Base-by-base conservation (phyloP, 495 filamentous ascomycete genomes). In the Glarea lozoyensis region DNA sequence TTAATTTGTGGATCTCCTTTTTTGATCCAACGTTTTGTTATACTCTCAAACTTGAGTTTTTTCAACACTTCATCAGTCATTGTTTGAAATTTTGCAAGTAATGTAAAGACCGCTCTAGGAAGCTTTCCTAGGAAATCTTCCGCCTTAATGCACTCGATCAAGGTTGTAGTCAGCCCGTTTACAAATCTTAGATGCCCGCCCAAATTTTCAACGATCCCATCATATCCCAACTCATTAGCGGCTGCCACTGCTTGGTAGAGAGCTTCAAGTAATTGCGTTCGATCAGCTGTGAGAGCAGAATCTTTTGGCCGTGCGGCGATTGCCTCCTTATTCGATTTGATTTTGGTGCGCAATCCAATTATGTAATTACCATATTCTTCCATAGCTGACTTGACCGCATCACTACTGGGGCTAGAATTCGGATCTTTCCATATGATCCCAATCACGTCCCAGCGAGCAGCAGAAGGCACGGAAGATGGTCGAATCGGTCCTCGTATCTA, bases 1-100 rank as follows among this genome's bases (percentile, higher is more conserved):
- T 79, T 81, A 3, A 72, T 73, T 25, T 76, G 64, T 3, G 73
- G 72, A 41, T 81, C 78, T 3, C 84, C 82, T 43, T 76, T 76
- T 56, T 82, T 84, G 18, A 72, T 62, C 33, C 84, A 76, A 37
- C 76, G 73, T 3, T 74, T 72, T 2, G 79, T 60, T 10, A 82
- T 58, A 41, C 76, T 79, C 21, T 75, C 67, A 29, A 92, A 65
- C 50, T 88, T 89, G 15, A 78, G 76, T 43, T 73, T 79, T 40
- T 76, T 69, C 16, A 85, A 64, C 4, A 78, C 50, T 15, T 76
- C 73, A 40, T 74, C 72, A 40, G 76, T 77, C 59, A 84, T 68
- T 2, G 70, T 82, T 9, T 75, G 67, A 52, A 85, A 82, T 9
- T 67, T 67, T 1, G 73, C 62, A 47, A 90, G 65, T 20, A 90